Evolutionary conservation across 1,284 basidiomycete species (phyloP).

Genomic region (Caloboletus inedulis): DNA sequence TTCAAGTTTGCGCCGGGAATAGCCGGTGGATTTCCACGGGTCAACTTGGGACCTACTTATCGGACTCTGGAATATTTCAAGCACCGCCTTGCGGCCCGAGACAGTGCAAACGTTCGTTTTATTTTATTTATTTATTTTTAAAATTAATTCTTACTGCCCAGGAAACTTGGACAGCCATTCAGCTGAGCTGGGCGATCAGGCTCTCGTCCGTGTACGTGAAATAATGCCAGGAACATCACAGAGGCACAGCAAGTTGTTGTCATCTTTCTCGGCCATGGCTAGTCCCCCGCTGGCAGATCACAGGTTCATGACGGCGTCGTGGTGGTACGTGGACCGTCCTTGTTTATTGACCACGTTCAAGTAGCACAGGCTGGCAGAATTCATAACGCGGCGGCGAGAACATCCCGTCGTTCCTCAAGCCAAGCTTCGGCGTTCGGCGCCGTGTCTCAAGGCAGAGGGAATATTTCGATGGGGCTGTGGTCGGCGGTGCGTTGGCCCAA

Average conservation of each 20-base stretch:
- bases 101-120: too few relatives aligned
- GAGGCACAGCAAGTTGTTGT: constrained; percentile 8
- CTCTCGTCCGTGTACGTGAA: not conserved
- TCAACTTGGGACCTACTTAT: too few relatives aligned
- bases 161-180: constrained; percentile 9
- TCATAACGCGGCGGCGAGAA: not conserved
- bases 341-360: not conserved
- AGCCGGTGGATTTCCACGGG: constrained; percentile 17
- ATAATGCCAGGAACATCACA: constrained; percentile 3
- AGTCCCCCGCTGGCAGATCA: not conserved
- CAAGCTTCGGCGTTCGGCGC: not conserved
- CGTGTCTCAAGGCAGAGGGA: not conserved
- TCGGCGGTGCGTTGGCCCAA: constrained; percentile 7
- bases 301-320: not conserved
- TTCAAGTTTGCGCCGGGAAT: constrained; percentile 12
- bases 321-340: not conserved
- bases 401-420: not conserved
- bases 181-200: not conserved
- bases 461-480: constrained; percentile 16
- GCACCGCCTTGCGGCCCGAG: too few relatives aligned
- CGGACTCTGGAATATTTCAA: too few relatives aligned
- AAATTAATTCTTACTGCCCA: too few relatives aligned
- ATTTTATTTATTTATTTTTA: too few relatives aligned
- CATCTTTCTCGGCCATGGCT: not conserved
- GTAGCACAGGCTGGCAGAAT: not conserved